These are phyloP conservation scores for Debaryomyces psychrophilus DNA, from an alignment of 1,139 yeast species.

Conservation along the genomic window DNA sequence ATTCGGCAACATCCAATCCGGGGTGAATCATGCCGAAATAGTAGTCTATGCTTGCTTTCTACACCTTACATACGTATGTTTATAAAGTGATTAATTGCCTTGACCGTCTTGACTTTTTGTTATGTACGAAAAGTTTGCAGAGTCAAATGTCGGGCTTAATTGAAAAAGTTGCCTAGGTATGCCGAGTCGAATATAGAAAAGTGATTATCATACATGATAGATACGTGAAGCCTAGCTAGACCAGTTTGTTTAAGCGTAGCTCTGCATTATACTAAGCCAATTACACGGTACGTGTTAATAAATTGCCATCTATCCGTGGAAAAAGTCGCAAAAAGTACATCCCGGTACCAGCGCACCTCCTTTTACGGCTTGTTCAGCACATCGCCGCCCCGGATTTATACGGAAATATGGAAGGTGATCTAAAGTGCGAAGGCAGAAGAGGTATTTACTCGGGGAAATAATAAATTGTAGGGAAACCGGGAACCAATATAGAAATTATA, in stretches of 20 bases:
- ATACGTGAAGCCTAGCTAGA: neutral
- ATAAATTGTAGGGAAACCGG: too few relatives aligned
- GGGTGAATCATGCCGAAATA: neutral
- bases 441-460: too few relatives aligned
- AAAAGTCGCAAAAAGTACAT: neutral
- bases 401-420: neutral
- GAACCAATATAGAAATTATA: too few relatives aligned
- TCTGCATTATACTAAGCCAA: neutral
- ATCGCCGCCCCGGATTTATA: too few relatives aligned
- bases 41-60: neutral
- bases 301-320: constrained; percentile 1
- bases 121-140: neutral
- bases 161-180: neutral
- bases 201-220: neutral
- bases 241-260: neutral
- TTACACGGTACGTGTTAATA: neutral
- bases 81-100: too few relatives aligned
- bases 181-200: neutral
- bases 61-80: too few relatives aligned
- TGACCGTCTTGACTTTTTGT: neutral
- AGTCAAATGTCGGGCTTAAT: neutral
- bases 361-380: neutral
- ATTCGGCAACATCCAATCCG: neutral
- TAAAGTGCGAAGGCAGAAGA: neutral
- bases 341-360: neutral